These are phyloP conservation scores for Berberis vulgaris DNA, from an alignment of 164 flowering plant species.

Conservation along the genomic window DNA sequence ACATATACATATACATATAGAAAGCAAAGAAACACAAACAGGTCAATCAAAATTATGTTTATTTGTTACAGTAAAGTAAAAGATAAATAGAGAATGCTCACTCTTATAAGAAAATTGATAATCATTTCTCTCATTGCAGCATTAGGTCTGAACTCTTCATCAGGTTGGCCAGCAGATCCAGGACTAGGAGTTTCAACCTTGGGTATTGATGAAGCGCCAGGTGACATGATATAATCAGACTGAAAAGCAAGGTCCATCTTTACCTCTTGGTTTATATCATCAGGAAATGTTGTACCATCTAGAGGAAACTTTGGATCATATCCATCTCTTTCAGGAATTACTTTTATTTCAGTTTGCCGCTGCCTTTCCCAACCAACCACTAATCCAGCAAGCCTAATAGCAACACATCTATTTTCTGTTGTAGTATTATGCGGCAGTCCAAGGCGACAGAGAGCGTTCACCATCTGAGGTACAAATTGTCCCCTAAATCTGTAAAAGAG, in stretches of 20 bases:
- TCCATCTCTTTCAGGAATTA: slow-evolving; percentile 40
- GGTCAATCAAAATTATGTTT: too few species aligned
- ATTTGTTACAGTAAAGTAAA: not conserved
- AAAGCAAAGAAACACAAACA: too few species aligned
- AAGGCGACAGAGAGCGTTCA: slow-evolving; percentile 92
- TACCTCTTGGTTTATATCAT: slow-evolving; percentile 79
- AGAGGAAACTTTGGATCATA: slow-evolving; percentile 50
- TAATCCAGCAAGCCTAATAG: slow-evolving; percentile 98
- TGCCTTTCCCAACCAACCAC: slow-evolving; percentile 97
- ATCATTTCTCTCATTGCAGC: slow-evolving; percentile 99
- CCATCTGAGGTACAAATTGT: slow-evolving; percentile 99
- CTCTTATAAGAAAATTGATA: slow-evolving; percentile 92
- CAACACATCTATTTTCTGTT: slow-evolving; percentile 93
- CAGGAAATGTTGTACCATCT: slow-evolving; percentile 66
- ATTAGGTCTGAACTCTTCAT: slow-evolving; percentile 97
- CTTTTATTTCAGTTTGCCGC: slow-evolving; percentile 87
- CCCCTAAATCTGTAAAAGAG: slow-evolving; percentile 94
- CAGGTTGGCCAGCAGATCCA: slow-evolving; percentile 73
- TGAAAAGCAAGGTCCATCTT: slow-evolving; percentile 95
- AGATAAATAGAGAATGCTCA: slow-evolving; percentile 19
- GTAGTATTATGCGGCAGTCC: slow-evolving; percentile 89
- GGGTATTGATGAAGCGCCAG: slow-evolving; percentile 89
- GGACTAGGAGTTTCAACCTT: slow-evolving; percentile 71
- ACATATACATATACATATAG: too few species aligned
- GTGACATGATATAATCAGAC: slow-evolving; percentile 82